Conservation (phyloP, 345 rosid species). For the Rhodomyrtus tomentosa region DNA sequence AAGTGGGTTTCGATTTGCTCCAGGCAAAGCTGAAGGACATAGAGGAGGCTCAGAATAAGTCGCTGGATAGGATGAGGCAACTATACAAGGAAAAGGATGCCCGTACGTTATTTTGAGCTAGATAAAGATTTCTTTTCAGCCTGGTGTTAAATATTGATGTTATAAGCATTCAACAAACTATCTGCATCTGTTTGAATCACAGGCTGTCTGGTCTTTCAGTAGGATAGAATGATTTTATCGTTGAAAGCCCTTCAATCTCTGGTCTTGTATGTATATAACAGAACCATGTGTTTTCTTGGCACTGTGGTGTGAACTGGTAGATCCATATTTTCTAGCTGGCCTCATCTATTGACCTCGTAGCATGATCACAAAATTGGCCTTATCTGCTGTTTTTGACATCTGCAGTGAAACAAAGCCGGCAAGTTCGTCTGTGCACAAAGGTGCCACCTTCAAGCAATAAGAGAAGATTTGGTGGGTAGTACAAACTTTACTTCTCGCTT, state of each 20-base stretch:
- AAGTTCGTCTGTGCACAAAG: constrained; percentile 64
- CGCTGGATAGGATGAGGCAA: constrained; percentile 40
- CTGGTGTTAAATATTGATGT: background rate
- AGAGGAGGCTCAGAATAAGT: constrained; percentile 33
- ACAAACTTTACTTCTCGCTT: background rate
- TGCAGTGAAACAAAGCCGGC: constrained; percentile 74
- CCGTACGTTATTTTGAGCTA: constrained; percentile 33
- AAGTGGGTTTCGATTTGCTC: background rate
- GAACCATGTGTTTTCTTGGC: background rate
- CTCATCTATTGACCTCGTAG: background rate
- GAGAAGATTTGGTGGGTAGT: constrained; percentile 38
- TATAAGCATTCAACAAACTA: background rate
- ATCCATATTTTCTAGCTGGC: background rate
- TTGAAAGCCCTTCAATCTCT: background rate
- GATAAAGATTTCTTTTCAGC: background rate
- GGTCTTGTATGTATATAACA: background rate
- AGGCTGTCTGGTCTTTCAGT: background rate
- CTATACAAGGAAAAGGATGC: constrained; percentile 60
- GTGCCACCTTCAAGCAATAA: constrained; percentile 65
- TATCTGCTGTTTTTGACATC: background rate
- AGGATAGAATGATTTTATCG: background rate
- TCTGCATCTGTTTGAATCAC: background rate
- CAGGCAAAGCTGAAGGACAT: constrained; percentile 52
- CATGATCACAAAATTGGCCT: constrained; percentile 2
- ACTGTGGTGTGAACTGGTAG: background rate